phyloP scores from a whole-genome alignment of 345 rosid genomes.

The Eucalyptus sp. region DNA sequence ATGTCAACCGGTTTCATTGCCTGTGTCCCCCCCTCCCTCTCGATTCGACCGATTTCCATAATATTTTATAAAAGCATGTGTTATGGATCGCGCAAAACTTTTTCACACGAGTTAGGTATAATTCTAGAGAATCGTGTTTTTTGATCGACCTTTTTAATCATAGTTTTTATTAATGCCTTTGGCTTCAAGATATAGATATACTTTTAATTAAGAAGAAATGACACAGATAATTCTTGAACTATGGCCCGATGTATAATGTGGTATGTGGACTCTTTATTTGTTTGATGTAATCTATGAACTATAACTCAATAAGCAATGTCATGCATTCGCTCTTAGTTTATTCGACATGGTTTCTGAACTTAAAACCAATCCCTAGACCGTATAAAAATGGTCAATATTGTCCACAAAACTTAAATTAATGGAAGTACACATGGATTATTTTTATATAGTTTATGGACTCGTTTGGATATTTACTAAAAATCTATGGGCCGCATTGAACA shows the following conservation, averaged over 20 bases:
- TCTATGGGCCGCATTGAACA: rapidly evolving
- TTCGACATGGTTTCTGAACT: rapidly evolving
- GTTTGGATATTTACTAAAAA: rapidly evolving
- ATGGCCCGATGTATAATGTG: neutral
- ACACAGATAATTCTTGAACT: rapidly evolving
- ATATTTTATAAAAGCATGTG: rapidly evolving
- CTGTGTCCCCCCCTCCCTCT: neutral
- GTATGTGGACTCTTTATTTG: rapidly evolving
- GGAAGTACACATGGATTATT: rapidly evolving
- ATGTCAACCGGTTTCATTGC: neutral
- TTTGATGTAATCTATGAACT: too few species aligned
- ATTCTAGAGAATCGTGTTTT: neutral
- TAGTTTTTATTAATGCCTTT: neutral
- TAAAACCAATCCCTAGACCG: rapidly evolving
- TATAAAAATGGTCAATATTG: too few species aligned
- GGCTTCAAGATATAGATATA: neutral
- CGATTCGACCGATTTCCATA: neutral
- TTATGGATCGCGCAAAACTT: neutral
- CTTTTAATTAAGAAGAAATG: neutral
- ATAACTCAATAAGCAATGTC: rapidly evolving
- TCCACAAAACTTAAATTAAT: neutral
- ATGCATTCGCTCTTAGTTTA: rapidly evolving
- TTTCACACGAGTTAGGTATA: neutral
- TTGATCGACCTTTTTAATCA: neutral
- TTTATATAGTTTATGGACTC: neutral